A percentile compares a stretch with the other conserved stretches of the same genome.
These are phyloP conservation scores for Claviceps purpurea DNA, from an alignment of 2,329 filamentous ascomycete species.

Conservation along the genomic window DNA sequence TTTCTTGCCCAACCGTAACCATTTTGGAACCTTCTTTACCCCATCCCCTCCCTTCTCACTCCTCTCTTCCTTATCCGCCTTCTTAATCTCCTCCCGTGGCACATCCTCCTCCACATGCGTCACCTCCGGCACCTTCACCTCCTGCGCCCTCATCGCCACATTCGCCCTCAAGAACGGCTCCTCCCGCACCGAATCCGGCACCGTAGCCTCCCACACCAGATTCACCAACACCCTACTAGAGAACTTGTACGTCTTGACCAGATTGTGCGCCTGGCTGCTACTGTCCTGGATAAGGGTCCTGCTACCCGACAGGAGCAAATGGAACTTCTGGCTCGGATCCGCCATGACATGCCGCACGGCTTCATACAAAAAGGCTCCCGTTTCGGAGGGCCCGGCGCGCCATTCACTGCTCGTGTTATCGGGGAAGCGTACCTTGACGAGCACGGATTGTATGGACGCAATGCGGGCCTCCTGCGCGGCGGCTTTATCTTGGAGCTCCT, in stretches of 20 bases:
- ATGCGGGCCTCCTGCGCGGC: slow-evolving; percentile 52
- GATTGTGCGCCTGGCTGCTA: slow-evolving; percentile 30
- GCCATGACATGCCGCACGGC: slow-evolving; percentile 64
- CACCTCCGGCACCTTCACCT: slow-evolving; percentile 50
- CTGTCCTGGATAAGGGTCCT: slow-evolving; percentile 36
- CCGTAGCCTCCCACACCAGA: slow-evolving; percentile 57
- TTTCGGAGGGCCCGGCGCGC: slow-evolving; percentile 54
- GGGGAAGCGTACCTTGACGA: slow-evolving; percentile 74
- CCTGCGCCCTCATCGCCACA: slow-evolving; percentile 48
- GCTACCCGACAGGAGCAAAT: slow-evolving; percentile 49
- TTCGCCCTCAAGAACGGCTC: slow-evolving; percentile 44
- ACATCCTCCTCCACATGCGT: slow-evolving; percentile 24
- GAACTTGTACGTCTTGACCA: slow-evolving; percentile 65
- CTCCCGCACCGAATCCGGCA: slow-evolving; percentile 40
- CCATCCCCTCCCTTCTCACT: slow-evolving; percentile 25
- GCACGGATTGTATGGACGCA: slow-evolving; percentile 51
- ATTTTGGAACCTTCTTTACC: slow-evolving; percentile 48
- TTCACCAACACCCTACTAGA: slow-evolving; percentile 60
- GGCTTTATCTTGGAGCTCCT: slow-evolving; percentile 60
- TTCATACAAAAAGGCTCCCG: slow-evolving; percentile 57
- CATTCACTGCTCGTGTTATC: slow-evolving; percentile 70
- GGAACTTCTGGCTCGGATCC: slow-evolving; percentile 51
- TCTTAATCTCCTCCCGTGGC: slow-evolving; percentile 3
- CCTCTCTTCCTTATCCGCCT: slow-evolving; percentile 20
- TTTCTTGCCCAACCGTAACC: slow-evolving; percentile 64